Conservation (phyloP, 768 basidiomycete species). For the Punctularia strigosozonata region DNA sequence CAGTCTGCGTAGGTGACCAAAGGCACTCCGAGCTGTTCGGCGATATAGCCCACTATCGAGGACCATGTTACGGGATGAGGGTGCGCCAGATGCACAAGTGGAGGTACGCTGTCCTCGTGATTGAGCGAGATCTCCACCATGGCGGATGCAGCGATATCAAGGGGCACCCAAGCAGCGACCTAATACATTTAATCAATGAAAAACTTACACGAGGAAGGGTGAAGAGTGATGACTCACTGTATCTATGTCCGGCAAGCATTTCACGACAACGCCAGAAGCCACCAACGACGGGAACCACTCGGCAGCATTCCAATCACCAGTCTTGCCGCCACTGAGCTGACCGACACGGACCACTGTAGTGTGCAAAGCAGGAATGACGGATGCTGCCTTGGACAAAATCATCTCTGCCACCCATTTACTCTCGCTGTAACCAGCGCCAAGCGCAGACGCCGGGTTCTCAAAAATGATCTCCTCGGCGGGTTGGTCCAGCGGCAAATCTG, state of each 20-base stretch:
- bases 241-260: conserved; percentile 14
- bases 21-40: conserved; percentile 10
- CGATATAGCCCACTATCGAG: conserved; percentile 6
- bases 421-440: conserved; percentile 18
- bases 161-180: conserved; percentile 15
- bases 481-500: conserved; percentile 1
- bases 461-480: conserved; percentile 8
- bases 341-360: conserved; percentile 22
- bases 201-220: not conserved
- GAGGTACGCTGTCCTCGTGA: conserved; percentile 3
- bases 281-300: conserved; percentile 22
- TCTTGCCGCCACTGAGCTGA: conserved; percentile 15
- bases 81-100: conserved; percentile 12
- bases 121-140: conserved; percentile 14
- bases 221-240: conserved; percentile 8
- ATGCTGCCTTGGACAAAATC: conserved; percentile 15
- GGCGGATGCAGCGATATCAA: conserved; percentile 12
- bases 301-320: conserved; percentile 20
- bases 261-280: conserved; percentile 11
- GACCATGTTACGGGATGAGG: conserved; percentile 11
- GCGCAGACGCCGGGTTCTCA: conserved; percentile 5
- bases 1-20: conserved; percentile 16
- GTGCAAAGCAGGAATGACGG: conserved; percentile 9
- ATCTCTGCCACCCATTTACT: conserved; percentile 21
- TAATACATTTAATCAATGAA: not conserved